phyloP scores from a whole-genome alignment of 768 basidiomycete species.

The Tulasnella calospora region DNA sequence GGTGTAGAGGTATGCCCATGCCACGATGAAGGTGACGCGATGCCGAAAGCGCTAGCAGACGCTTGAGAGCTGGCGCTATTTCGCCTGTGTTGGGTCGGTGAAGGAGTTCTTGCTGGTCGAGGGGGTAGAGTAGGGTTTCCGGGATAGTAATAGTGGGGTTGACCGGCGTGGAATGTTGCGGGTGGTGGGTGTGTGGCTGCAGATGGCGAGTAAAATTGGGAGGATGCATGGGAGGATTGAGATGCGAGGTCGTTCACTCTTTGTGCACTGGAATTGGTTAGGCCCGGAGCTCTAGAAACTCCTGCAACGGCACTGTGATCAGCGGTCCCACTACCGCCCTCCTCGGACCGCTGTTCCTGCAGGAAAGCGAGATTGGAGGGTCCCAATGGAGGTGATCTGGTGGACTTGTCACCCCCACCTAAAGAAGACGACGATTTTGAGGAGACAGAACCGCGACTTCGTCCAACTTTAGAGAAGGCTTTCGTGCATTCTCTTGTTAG shows the following conservation, averaged over 20 bases:
- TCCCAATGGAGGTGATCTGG: not conserved
- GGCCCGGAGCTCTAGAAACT: not conserved
- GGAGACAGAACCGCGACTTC: not conserved
- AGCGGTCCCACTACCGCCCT: not conserved
- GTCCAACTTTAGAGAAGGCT: not conserved
- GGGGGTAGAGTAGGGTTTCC: not conserved
- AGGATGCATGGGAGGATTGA: not conserved
- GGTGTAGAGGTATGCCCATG: not conserved
- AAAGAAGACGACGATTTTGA: not conserved
- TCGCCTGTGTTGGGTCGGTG: not conserved
- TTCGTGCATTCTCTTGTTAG: not conserved
- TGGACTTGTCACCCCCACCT: not conserved
- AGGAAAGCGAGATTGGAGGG: not conserved
- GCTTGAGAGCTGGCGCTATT: not conserved
- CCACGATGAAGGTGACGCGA: not conserved
- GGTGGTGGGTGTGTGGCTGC: not conserved
- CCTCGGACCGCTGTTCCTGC: not conserved
- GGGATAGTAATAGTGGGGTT: not conserved
- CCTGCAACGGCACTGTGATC: not conserved
- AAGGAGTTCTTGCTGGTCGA: not conserved
- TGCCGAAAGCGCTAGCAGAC: not conserved
- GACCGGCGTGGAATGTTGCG: not conserved
- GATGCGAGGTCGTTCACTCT: not conserved
- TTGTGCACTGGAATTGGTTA: not conserved
- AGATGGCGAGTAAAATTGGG: not conserved